phyloP scores from a whole-genome alignment of 2,329 filamentous ascomycete genomes.

The Phoma sp. region DNA sequence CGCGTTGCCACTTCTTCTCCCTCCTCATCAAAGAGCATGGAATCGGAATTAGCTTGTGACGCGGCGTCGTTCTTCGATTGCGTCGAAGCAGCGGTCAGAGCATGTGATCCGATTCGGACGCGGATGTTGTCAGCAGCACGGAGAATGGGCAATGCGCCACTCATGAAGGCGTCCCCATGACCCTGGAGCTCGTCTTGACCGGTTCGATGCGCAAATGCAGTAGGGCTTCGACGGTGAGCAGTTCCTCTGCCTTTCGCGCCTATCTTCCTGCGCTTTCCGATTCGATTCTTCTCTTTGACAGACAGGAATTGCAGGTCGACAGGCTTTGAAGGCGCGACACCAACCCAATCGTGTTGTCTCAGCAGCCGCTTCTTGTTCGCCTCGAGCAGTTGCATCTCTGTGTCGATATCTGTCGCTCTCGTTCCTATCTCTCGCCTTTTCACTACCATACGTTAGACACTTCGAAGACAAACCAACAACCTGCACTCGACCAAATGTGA shows the following conservation, averaged over 20 bases:
- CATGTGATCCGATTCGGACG: conserved; percentile 47
- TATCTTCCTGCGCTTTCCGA: conserved; percentile 45
- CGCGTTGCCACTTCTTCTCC: conserved; percentile 14
- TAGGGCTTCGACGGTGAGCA: conserved; percentile 1
- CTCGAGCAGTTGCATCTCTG: conserved; percentile 32
- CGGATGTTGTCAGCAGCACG: conserved; percentile 32
- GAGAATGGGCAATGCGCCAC: conserved; percentile 18
- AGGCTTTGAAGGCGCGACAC: conserved; percentile 37
- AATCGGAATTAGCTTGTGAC: conserved; percentile 37
- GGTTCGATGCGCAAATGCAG: background rate
- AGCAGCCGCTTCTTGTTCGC: conserved; percentile 40
- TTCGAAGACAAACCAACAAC: background rate
- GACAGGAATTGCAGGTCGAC: conserved; percentile 37
- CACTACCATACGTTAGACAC: conserved; percentile 3
- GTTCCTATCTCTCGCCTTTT: conserved; percentile 2
- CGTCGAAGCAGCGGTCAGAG: conserved; percentile 35
- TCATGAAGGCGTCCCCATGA: conserved; percentile 15
- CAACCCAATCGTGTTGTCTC: conserved; percentile 44
- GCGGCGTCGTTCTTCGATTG: conserved; percentile 12
- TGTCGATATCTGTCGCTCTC: conserved; percentile 12
- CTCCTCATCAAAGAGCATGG: conserved; percentile 47
- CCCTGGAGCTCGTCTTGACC: conserved; percentile 1
- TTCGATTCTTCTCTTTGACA: conserved; percentile 33
- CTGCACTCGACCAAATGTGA: background rate
- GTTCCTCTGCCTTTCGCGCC: conserved; percentile 6